Conservation (phyloP, 345 rosid species). For the Melastoma malabathricum region DNA sequence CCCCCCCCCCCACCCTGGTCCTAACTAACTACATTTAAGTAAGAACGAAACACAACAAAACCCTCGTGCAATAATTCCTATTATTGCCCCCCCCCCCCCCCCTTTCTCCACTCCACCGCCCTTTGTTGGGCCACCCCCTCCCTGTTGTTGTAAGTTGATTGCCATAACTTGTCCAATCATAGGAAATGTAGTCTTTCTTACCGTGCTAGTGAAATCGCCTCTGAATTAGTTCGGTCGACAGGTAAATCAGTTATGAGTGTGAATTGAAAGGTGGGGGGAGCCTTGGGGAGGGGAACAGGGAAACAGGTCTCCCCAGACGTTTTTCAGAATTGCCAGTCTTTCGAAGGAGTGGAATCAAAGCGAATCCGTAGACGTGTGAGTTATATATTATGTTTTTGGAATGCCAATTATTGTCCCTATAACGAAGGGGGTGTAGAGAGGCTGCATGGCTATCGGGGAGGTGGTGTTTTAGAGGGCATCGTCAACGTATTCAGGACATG, state of each 20-base stretch:
- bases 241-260: conserved; percentile 61
- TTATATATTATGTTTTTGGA: conserved; percentile 7
- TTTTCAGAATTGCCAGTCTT: conserved; percentile 20
- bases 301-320: conserved; percentile 20
- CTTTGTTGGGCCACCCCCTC: too few relatives aligned
- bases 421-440: not conserved
- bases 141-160: too few relatives aligned
- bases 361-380: not conserved
- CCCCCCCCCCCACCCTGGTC: too few relatives aligned
- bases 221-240: conserved; percentile 35
- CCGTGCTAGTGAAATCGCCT: not conserved
- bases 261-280: conserved; percentile 5
- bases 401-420: conserved; percentile 12
- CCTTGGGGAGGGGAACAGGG: conserved; percentile 17
- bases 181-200: not conserved
- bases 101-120: too few relatives aligned
- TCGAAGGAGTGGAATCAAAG: not conserved
- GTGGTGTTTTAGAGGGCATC: too few relatives aligned
- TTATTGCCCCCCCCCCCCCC: too few relatives aligned
- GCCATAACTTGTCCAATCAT: too few relatives aligned
- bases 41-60: too few relatives aligned
- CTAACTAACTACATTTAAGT: too few relatives aligned
- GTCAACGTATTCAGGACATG: too few relatives aligned
- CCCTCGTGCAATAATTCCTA: too few relatives aligned
- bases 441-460: not conserved